These are phyloP conservation scores for Termitomyces sp. DNA, from an alignment of 768 basidiomycete species.

Conservation along the genomic window DNA sequence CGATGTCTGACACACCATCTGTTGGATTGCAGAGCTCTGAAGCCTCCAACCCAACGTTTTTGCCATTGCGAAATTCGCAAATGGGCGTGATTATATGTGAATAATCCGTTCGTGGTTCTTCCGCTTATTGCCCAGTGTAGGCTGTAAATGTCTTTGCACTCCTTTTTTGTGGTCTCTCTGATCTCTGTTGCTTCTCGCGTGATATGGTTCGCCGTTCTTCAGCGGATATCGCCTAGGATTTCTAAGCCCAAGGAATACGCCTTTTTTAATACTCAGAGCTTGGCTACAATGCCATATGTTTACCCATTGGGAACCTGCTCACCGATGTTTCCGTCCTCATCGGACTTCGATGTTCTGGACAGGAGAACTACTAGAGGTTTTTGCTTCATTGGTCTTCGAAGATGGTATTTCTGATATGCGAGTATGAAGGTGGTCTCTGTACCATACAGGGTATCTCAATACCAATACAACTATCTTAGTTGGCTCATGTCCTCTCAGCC, in stretches of 20 bases:
- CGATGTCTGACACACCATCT: conserved; percentile 18
- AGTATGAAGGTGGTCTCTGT: conserved; percentile 39
- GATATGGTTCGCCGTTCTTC: conserved; percentile 38
- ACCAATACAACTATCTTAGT: not conserved
- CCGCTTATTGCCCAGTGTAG: conserved; percentile 16
- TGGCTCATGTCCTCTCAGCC: conserved; percentile 27
- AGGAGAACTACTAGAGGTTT: conserved; percentile 45
- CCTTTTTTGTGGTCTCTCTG: conserved; percentile 48
- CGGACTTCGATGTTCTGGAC: conserved; percentile 39
- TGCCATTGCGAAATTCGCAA: too few relatives aligned
- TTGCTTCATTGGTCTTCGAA: conserved; percentile 9
- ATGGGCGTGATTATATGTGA: conserved; percentile 32
- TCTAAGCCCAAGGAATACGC: conserved; percentile 39
- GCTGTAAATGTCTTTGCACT: conserved; percentile 50
- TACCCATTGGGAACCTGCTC: conserved; percentile 55
- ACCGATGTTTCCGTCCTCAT: conserved; percentile 50
- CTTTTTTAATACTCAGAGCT: conserved; percentile 71
- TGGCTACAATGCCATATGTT: conserved; percentile 61
- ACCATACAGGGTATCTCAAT: conserved; percentile 45
- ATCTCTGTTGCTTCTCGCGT: conserved; percentile 43
- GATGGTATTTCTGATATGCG: not conserved
- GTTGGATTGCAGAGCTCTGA: conserved; percentile 25
- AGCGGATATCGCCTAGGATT: conserved; percentile 21
- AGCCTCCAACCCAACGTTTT: not conserved
- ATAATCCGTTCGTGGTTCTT: not conserved